Base-by-base conservation (phyloP, 1,284 basidiomycete genomes). In the Fistulina hepatica region DNA sequence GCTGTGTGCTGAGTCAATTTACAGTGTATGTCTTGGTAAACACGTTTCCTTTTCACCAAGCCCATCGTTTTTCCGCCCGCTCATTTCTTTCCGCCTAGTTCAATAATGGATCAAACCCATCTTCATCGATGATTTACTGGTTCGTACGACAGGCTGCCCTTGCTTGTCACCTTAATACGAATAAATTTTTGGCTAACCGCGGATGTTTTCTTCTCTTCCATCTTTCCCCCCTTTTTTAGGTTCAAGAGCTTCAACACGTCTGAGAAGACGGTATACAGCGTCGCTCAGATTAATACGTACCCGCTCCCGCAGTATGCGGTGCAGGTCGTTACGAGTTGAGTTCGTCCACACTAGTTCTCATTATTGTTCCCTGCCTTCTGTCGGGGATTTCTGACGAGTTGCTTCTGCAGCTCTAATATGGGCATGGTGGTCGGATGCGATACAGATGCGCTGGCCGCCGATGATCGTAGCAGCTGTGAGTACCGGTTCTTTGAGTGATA, bases 361-460 rank as follows among this genome's bases (percentile, higher is more conserved):
- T n/a, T n/a, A n/a, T n/a, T n/a, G n/a, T 17, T 27, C n/a, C n/a
- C n/a, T n/a, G n/a, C n/a, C n/a, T n/a, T n/a, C n/a, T n/a, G n/a
- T n/a, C n/a, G n/a, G n/a, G n/a, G n/a, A n/a, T n/a, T n/a, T 10
- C 16, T 0, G 3, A 22, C 23, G 36, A 9, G 26, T 15, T 9
- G 27, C 3, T 36, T 24, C 13, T 6, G 27, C 44, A 50, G 67
- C 66, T 16, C 59, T 66, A 12, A 52, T 53, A 42, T 81, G 71
- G 26, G 69, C 67, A 4, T 65, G 60, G 58, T 69, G 66, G 25
- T 77, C 73, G 28, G 67, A 70, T 19, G 66, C 71, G 6, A 67
- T 70, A 1, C 61, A 71, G 4, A 68, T 71, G 60, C 73, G 80
- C 9, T 79, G 67, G 54, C 80, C 68, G 46, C 73, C 73, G 12